phyloP scores from a whole-genome alignment of 2,329 filamentous ascomycete genomes.

The Thielaviopsis ethacetica region DNA sequence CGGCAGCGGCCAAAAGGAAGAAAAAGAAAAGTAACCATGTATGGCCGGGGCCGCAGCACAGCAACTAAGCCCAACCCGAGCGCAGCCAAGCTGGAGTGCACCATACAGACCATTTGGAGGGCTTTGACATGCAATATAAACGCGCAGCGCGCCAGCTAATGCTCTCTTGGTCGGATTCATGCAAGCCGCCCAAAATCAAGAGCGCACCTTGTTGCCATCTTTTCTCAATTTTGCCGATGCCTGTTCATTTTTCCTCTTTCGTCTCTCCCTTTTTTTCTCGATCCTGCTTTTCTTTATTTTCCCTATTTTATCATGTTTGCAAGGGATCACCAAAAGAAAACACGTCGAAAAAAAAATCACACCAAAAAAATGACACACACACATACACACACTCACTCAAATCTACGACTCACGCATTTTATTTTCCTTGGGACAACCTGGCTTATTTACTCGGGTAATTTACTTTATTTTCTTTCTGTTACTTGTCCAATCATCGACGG shows the following conservation, averaged over 20 bases:
- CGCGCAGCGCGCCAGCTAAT: background rate
- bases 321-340: background rate
- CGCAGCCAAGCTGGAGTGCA: background rate
- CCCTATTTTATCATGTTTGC: background rate
- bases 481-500: background rate
- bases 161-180: background rate
- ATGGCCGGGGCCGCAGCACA: background rate
- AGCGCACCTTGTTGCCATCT: background rate
- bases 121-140: background rate
- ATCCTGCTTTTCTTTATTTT: background rate
- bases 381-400: background rate
- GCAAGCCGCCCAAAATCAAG: background rate
- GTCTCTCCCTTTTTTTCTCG: background rate
- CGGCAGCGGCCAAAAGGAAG: background rate
- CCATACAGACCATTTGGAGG: background rate
- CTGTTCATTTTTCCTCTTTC: background rate
- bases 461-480: background rate
- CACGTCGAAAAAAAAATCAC: background rate
- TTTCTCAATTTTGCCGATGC: background rate
- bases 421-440: background rate
- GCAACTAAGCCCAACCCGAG: background rate
- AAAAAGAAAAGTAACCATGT: background rate
- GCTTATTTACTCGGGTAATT: background rate
- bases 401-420: background rate
- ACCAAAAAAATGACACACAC: background rate